A percentile compares a stretch with the other conserved stretches of the same genome.
phyloP scores from a whole-genome alignment of 805 yeast genomes.

The Metschnikowia henanensis region DNA sequence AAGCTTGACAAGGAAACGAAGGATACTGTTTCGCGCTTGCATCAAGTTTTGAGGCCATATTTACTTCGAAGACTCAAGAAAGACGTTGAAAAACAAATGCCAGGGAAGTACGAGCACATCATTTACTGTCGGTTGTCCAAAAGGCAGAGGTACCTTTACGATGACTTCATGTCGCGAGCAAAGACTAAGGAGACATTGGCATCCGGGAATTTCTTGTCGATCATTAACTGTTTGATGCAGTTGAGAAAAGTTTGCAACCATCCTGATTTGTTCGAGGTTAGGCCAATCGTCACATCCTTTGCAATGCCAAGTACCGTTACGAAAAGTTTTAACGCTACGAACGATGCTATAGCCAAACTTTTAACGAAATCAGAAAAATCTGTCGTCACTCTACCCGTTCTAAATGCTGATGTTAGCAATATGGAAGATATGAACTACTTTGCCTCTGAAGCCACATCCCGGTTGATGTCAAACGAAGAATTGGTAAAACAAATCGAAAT shows the following conservation, averaged over 20 bases:
- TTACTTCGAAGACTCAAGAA: conserved; percentile 86
- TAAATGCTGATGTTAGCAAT: conserved; percentile 59
- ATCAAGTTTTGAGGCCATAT: conserved; percentile 92
- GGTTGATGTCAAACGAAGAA: conserved; percentile 47
- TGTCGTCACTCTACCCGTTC: conserved; percentile 48
- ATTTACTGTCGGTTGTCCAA: conserved; percentile 90
- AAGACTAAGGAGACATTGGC: conserved; percentile 92
- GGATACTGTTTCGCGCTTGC: conserved; percentile 83
- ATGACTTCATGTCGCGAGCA: conserved; percentile 96
- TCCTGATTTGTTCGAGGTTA: conserved; percentile 92
- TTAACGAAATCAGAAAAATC: conserved; percentile 13
- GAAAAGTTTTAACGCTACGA: conserved; percentile 43
- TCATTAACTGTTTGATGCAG: conserved; percentile 97
- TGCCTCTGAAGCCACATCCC: conserved; percentile 43
- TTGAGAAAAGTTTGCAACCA: conserved; percentile 95
- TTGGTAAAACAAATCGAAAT: conserved; percentile 45
- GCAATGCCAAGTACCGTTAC: conserved; percentile 68
- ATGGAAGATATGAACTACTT: conserved; percentile 47
- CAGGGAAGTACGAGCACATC: conserved; percentile 94
- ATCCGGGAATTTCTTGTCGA: conserved; percentile 91
- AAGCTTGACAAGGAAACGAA: conserved; percentile 72
- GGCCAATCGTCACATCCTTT: conserved; percentile 91
- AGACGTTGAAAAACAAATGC: conserved; percentile 99
- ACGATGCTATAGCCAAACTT: conserved; percentile 19
- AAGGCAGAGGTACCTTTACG: conserved; percentile 88